phyloP scores from a whole-genome alignment of 306 rosid species.

The Pyrus communis region DNA sequence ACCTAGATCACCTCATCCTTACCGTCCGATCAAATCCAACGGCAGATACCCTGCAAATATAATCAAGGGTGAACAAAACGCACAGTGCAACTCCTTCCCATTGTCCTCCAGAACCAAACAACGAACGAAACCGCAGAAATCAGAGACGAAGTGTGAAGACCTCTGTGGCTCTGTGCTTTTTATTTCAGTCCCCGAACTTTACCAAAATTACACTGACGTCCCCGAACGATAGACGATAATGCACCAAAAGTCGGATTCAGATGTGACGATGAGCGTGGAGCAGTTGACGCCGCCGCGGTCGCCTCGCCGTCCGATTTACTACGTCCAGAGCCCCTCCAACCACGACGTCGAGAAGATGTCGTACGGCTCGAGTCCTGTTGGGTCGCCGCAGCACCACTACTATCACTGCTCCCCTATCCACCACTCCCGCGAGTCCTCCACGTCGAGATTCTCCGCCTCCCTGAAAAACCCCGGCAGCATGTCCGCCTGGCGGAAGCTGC shows the following conservation, averaged over 20 bases:
- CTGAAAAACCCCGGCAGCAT: constrained; percentile 46
- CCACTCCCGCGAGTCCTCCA: constrained; percentile 95
- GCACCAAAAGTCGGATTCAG: constrained; percentile 87
- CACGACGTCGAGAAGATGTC: constrained; percentile 95
- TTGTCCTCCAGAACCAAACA: not conserved
- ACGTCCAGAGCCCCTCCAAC: constrained; percentile 91
- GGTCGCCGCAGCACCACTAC: constrained; percentile 62
- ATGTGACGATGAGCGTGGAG: constrained; percentile 59
- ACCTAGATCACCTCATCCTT: not conserved
- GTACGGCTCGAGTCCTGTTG: constrained; percentile 71
- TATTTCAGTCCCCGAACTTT: not conserved
- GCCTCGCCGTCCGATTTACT: constrained; percentile 76
- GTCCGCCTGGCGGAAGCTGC: constrained; percentile 58
- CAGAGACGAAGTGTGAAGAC: not conserved
- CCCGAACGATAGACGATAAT: constrained; percentile 13
- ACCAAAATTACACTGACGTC: not conserved
- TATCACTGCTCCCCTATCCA: constrained; percentile 82
- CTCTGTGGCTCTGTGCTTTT: not conserved
- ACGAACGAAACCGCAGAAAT: not conserved
- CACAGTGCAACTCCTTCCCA: not conserved
- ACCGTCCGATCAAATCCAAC: not conserved
- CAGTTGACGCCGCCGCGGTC: constrained; percentile 67
- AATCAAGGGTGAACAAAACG: not conserved
- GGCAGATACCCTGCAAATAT: not conserved
- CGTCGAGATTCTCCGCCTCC: constrained; percentile 85